Conservation (phyloP, 2,329 filamentous ascomycete genomes). For the Microdochium nivale region DNA sequence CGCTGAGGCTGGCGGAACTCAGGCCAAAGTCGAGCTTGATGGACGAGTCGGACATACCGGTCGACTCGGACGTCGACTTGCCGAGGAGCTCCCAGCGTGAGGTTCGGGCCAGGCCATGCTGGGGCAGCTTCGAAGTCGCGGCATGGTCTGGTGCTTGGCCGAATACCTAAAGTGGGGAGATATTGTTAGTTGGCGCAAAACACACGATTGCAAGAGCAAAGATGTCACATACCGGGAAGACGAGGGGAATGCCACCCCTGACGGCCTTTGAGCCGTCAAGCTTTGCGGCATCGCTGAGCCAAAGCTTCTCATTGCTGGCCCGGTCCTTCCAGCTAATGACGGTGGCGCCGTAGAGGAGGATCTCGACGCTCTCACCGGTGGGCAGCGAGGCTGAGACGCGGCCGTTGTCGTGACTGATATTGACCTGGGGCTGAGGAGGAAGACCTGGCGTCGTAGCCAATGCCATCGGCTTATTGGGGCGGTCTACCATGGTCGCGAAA, state of each 20-base stretch:
- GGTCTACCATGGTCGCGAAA: slow-evolving; percentile 57
- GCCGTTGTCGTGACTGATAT: slow-evolving; percentile 61
- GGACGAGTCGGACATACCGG: slow-evolving; percentile 46
- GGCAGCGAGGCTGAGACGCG: slow-evolving; percentile 74
- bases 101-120: slow-evolving; percentile 91
- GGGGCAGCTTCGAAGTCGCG: slow-evolving; percentile 70
- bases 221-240: slow-evolving; percentile 67
- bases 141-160: slow-evolving; percentile 70
- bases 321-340: slow-evolving; percentile 89
- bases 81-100: slow-evolving; percentile 91
- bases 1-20: slow-evolving; percentile 61
- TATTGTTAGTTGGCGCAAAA: not conserved
- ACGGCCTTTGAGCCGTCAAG: slow-evolving; percentile 86
- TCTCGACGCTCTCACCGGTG: slow-evolving; percentile 75
- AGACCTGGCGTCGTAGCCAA: slow-evolving; percentile 66
- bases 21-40: slow-evolving; percentile 97
- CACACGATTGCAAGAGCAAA: slow-evolving; percentile 1
- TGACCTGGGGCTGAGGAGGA: slow-evolving; percentile 68
- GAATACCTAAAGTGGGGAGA: slow-evolving; percentile 55
- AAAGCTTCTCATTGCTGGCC: slow-evolving; percentile 72
- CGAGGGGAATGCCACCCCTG: slow-evolving; percentile 82
- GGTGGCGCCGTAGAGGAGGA: slow-evolving; percentile 87
- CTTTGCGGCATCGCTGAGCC: slow-evolving; percentile 70
- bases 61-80: slow-evolving; percentile 65
- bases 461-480: slow-evolving; percentile 73